Conservation (phyloP, 345 rosid species). For the Theobroma cacao region DNA sequence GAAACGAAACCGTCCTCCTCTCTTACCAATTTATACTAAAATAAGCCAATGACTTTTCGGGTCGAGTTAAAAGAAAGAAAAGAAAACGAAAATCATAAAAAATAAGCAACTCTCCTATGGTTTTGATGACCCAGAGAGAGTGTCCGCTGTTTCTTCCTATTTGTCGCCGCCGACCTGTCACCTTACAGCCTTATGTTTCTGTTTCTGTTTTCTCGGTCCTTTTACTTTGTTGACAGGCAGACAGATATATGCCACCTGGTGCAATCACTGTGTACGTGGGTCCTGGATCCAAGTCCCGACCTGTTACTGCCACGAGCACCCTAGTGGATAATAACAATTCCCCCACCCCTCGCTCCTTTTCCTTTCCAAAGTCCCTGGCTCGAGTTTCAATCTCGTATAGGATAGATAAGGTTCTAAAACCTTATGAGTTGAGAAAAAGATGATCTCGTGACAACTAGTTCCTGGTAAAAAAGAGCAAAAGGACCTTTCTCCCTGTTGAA, state of each 20-base stretch:
- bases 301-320: slow-evolving; percentile 36
- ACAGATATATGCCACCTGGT: slow-evolving; percentile 35
- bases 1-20: neutral
- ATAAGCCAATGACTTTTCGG: too few species aligned
- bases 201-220: neutral
- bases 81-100: neutral
- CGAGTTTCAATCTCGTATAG: too few species aligned
- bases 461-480: too few species aligned
- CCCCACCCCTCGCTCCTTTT: neutral
- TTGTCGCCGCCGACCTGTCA: neutral
- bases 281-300: slow-evolving; percentile 14
- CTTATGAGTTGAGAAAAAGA: too few species aligned
- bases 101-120: too few species aligned
- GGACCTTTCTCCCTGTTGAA: slow-evolving; percentile 10
- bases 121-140: too few species aligned
- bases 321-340: slow-evolving; percentile 30
- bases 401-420: too few species aligned
- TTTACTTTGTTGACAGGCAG: neutral
- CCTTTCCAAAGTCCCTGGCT: too few species aligned
- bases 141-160: too few species aligned
- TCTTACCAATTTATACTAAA: neutral
- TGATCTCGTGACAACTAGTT: too few species aligned
- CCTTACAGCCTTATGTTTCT: neutral
- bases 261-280: slow-evolving; percentile 6
- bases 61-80: neutral